Percentiles rank a stretch among this genome's conserved stretches.
These are phyloP conservation scores for Emydomyces testavorans DNA, from an alignment of 2,329 filamentous ascomycete genomes.

Conservation along the genomic window DNA sequence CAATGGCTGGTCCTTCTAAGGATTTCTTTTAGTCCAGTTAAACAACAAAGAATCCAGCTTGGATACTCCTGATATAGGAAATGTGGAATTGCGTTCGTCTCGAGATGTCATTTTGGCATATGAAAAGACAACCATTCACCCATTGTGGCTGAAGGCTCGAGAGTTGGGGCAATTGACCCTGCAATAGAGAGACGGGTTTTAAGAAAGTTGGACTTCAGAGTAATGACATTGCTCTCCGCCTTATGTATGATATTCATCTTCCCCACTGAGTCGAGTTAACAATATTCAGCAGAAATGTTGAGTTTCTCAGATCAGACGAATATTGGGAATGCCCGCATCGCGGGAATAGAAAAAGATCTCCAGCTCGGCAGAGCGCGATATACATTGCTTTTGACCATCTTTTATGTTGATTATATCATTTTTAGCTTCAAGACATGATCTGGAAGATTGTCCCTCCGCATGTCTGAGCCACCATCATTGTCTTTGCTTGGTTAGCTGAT, in stretches of 20 bases:
- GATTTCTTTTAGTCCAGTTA: too few species aligned
- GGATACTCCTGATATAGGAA: background rate
- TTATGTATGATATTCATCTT: constrained; percentile 34
- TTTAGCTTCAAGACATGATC: constrained; percentile 34
- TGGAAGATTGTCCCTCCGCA: constrained; percentile 37
- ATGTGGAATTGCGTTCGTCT: background rate
- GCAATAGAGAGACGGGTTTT: constrained; percentile 33
- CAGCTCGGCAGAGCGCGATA: constrained; percentile 39
- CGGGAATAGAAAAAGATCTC: constrained; percentile 43
- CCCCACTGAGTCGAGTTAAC: background rate
- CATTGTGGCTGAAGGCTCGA: background rate
- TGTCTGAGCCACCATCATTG: constrained; percentile 34
- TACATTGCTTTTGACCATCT: constrained; percentile 43
- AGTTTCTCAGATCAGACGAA: constrained; percentile 42
- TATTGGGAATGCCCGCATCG: constrained; percentile 42
- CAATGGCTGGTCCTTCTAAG: too few species aligned
- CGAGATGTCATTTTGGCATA: background rate
- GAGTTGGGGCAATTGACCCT: constrained; percentile 13
- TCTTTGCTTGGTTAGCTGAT: constrained; percentile 33
- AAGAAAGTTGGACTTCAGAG: constrained; percentile 38
- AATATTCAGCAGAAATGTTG: constrained; percentile 31
- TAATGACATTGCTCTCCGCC: constrained; percentile 39
- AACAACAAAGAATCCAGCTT: background rate
- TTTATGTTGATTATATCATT: constrained; percentile 42
- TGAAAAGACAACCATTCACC: background rate